Evolutionary conservation across 139 green algal species (phyloP), one percentile per base, ranked within the genome.

Genomic region (Chlamydomonas schloesseri): DNA sequence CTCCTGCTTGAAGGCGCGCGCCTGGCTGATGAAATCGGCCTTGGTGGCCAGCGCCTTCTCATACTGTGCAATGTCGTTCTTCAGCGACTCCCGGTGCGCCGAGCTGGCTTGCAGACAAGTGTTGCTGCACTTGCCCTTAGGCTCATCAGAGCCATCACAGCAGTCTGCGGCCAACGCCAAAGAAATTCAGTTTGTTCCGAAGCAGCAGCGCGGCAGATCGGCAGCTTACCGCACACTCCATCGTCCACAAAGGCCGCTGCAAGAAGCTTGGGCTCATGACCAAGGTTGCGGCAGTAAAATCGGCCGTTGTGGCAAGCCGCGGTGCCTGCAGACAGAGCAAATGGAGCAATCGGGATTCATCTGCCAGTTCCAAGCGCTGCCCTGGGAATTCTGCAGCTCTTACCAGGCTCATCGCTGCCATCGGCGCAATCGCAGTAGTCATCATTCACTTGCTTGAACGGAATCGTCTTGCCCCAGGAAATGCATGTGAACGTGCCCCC

Each of bases 391-490:
- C 5, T 13, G 5, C 8, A 8, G 5, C 8, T 50, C 68, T 28
- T 60, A 95, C 96, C 96, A 91, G 97, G 97, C 89, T 99, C 97
- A 67, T 99, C 97, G 34, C 79, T 95, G 15, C 97, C 97, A 89
- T 99, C 97, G 0, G 88, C 46, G 91, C 97, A 99, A 81, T 99
- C 97, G 85, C 97, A 99, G 88, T 96, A 99, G 81, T 97, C 92
- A 78, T 99, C 97, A 83, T 99, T 99, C 15, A 99, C 89, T 0
- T 84, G 86, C 2, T 62, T 13, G 47, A 92, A 90, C 15, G 90
- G 82, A 9, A 99, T 91, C 1, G 62, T 89, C 47, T 90, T 90
- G 15, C 31, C 71, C 9, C 96, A 94, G 82, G 97, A 94, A 20
- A 97, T 71, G 73, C 96, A 98, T 0, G 58, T 81, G 65, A 97